Evolutionary conservation across 495 filamentous ascomycete genomes (phyloP), one percentile per base, ranked within the genome.

Genomic region (Darksidea phi): DNA sequence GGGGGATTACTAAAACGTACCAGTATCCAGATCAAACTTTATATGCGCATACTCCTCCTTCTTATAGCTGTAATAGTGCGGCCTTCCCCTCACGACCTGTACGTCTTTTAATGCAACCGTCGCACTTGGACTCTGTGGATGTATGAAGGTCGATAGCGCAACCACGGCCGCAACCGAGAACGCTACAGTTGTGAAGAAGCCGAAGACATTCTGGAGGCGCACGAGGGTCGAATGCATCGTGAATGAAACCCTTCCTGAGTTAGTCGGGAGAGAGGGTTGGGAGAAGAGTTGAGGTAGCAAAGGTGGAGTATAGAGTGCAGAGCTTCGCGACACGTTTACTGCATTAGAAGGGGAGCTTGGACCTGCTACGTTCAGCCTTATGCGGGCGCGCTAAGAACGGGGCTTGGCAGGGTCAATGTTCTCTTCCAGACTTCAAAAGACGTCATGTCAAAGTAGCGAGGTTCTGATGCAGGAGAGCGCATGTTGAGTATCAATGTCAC

Each of bases 161-260:
- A 95, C 87, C 20, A 92, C 72, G 17, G 83, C 81, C 41, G 86
- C 91, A 24, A 96, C 85, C 59, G 82, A 80, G 71, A 94, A 92
- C 32, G 88, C 86, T 57, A 96, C 92, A 32, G 91, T 94, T 25
- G 93, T 97, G 80, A 97, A 97, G 84, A 95, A 95, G 72, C 93
- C 91, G 74, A 98, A 98, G 65, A 92, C 86, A 77, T 91, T 91
- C 75, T 98, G 94, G 57, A 83, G 73, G 61, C 94, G 88, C 37
- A 88, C 89, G 26, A 93, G 72, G 20, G 86, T 81, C 67, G 91
- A 92, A 75, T 97, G 88, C 94, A 98, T 97, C 60, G n/a, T n/a
- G n/a, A n/a, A n/a, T n/a, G n/a, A n/a, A n/a, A n/a, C n/a, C n/a
- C n/a, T n/a, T n/a, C n/a, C n/a, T n/a, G n/a, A n/a, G n/a, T n/a